These are phyloP conservation scores for Penicillium samsonianum DNA, from an alignment of 495 filamentous ascomycete genomes.

Conservation along the genomic window DNA sequence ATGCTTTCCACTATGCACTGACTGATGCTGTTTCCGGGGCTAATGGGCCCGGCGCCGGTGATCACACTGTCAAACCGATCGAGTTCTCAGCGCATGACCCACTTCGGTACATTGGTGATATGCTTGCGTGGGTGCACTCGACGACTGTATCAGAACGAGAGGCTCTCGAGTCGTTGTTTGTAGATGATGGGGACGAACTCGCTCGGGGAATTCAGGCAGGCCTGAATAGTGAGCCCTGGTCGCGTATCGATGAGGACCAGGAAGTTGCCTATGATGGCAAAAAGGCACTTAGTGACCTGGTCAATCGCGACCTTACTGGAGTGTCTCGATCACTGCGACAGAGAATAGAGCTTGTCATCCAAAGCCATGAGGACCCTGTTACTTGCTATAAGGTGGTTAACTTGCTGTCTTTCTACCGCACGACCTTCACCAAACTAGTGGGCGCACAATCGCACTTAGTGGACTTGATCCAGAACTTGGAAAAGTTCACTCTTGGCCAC, in stretches of 20 bases:
- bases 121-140: constrained; percentile 97
- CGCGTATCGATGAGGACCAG: constrained; percentile 57
- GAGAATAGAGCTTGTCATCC: constrained; percentile 85
- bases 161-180: constrained; percentile 86
- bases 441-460: constrained; percentile 68
- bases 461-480: constrained; percentile 65
- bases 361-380: constrained; percentile 87
- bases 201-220: constrained; percentile 83
- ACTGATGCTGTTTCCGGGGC: constrained; percentile 65
- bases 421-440: constrained; percentile 78
- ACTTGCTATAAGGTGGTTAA: constrained; percentile 88
- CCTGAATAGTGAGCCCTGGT: constrained; percentile 85
- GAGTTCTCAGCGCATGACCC: constrained; percentile 92
- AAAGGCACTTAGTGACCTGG: constrained; percentile 81
- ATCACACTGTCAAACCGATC: constrained; percentile 77
- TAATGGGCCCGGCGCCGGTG: constrained; percentile 25
- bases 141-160: constrained; percentile 91
- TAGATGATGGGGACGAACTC: constrained; percentile 89
- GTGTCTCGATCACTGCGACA: constrained; percentile 77
- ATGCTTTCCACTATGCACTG: constrained; percentile 87
- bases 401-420: constrained; percentile 82
- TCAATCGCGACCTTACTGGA: constrained; percentile 80
- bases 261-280: constrained; percentile 76
- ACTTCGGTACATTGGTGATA: constrained; percentile 90
- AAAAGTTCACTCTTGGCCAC: constrained; percentile 77